Percentiles rank a stretch among this genome's conserved stretches.
These are phyloP conservation scores for Podospora pseudopauciseta DNA, from an alignment of 495 filamentous ascomycete species.

Conservation along the genomic window DNA sequence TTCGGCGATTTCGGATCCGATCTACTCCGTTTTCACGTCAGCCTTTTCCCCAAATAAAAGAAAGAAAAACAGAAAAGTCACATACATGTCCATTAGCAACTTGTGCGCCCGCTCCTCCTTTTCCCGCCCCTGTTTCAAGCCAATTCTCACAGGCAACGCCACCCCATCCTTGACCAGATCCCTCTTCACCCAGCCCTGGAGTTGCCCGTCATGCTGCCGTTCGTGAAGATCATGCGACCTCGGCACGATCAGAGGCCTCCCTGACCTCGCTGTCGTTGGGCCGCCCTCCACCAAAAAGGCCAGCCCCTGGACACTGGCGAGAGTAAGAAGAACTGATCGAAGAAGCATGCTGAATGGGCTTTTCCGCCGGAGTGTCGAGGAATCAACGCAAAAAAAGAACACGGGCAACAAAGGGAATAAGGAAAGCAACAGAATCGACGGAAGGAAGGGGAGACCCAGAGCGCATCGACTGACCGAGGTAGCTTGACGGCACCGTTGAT, in stretches of 20 bases:
- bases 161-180: constrained; percentile 27
- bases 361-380: background rate
- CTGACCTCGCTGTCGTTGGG: background rate
- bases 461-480: background rate
- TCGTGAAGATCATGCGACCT: constrained; percentile 22
- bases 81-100: constrained; percentile 36
- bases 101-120: constrained; percentile 31
- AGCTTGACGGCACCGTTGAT: background rate
- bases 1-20: constrained; percentile 61
- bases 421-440: background rate
- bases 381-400: background rate
- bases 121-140: constrained; percentile 30
- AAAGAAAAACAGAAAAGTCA: background rate
- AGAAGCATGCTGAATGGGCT: background rate
- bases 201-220: constrained; percentile 13
- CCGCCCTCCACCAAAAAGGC: background rate
- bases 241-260: constrained; percentile 1
- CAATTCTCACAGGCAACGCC: constrained; percentile 34
- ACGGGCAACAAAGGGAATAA: background rate
- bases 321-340: background rate
- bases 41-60: background rate
- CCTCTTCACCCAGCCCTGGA: constrained; percentile 32
- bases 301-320: background rate
- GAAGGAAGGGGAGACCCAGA: background rate
- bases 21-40: constrained; percentile 44